phyloP scores from a whole-genome alignment of 257 asterid genomes.

The Nicotiana otophora region DNA sequence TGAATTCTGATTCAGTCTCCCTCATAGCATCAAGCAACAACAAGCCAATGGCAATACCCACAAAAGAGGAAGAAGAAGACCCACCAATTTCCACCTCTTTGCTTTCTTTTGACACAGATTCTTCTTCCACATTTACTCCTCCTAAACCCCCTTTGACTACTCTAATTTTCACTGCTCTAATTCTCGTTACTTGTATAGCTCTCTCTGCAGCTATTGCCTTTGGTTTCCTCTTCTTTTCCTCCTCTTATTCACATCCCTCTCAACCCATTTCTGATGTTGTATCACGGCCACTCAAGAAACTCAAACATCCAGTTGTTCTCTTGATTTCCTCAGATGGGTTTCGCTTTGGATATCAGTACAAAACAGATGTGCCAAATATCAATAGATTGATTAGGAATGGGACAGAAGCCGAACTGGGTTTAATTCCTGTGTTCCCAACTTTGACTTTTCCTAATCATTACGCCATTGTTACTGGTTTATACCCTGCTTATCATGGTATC shows the following conservation, averaged over 20 bases:
- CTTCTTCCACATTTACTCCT: constrained; percentile 19
- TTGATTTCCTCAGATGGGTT: constrained; percentile 67
- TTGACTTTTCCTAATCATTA: constrained; percentile 71
- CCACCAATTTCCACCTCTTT: constrained; percentile 26
- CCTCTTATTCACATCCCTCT: constrained; percentile 9
- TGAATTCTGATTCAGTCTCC: constrained; percentile 36
- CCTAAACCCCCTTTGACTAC: constrained; percentile 10
- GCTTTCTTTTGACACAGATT: constrained; percentile 25
- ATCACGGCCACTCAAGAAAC: constrained; percentile 41
- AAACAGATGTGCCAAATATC: constrained; percentile 50
- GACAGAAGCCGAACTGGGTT: constrained; percentile 56
- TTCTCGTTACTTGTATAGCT: constrained; percentile 34
- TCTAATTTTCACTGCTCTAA: constrained; percentile 25
- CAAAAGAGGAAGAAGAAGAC: constrained; percentile 28
- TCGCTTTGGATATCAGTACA: constrained; percentile 70
- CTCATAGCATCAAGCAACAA: constrained; percentile 19
- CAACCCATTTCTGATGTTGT: constrained; percentile 22
- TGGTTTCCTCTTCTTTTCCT: constrained; percentile 40
- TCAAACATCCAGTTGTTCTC: constrained; percentile 49
- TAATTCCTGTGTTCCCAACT: constrained; percentile 72
- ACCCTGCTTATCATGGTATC: constrained; percentile 69
- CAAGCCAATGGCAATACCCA: constrained; percentile 4
- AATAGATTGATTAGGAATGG: constrained; percentile 45
- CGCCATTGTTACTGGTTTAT: constrained; percentile 68
- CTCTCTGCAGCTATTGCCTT: constrained; percentile 46